Evolutionary conservation across 495 filamentous ascomycete species (phyloP).

Genomic region (Xeromyces bisporus): DNA sequence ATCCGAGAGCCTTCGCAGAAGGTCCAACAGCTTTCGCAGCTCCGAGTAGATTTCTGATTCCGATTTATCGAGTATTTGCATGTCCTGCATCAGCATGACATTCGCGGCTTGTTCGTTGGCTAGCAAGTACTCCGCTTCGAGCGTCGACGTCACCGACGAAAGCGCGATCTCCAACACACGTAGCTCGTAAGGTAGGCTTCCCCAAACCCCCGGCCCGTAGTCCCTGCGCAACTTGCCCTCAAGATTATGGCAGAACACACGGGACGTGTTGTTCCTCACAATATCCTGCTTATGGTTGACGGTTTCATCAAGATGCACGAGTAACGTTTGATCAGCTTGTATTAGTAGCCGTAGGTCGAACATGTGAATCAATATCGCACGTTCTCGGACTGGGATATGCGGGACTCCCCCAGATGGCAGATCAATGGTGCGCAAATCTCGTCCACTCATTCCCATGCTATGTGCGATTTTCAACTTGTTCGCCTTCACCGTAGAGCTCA

Average conservation of each 20-base stretch:
- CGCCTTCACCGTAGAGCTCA: neutral
- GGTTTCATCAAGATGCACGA: constrained; percentile 7
- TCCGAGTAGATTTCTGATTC: constrained; percentile 3
- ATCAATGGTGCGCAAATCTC: constrained; percentile 15
- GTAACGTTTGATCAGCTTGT: constrained; percentile 10
- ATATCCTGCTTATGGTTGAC: constrained; percentile 2
- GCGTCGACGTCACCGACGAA: neutral
- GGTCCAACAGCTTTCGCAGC: constrained; percentile 8
- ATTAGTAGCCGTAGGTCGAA: constrained; percentile 17
- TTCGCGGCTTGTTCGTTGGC: no score
- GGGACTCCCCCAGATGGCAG: constrained; percentile 14
- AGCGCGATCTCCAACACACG: neutral
- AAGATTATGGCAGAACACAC: no score
- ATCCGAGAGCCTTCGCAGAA: constrained; percentile 8
- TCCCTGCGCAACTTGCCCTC: neutral
- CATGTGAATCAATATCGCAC: constrained; percentile 14
- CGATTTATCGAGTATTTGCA: neutral
- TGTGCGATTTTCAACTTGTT: constrained; percentile 12
- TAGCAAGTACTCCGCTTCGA: neutral
- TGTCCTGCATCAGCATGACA: neutral
- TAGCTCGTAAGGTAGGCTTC: no score
- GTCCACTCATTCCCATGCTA: constrained; percentile 9
- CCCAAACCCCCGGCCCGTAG: no score
- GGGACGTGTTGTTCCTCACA: constrained; percentile 2
- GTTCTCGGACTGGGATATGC: constrained; percentile 15